These are phyloP conservation scores for Synchytrium microbalum DNA, from an alignment of 371 early-diverging fungal genomes.

Conservation along the genomic window DNA sequence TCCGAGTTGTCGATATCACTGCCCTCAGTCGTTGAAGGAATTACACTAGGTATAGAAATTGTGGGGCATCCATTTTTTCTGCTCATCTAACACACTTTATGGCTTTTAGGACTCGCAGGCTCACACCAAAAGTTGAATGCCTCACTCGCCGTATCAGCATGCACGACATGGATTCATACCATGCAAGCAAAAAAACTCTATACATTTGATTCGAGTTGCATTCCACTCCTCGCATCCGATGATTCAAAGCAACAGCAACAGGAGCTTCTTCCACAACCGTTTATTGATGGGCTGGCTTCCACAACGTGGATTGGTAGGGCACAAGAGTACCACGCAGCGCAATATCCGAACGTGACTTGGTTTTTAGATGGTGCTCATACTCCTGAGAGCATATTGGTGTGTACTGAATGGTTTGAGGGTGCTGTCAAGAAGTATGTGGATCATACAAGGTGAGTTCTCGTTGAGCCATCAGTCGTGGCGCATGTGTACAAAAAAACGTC, in stretches of 20 bases:
- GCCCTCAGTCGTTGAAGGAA: neutral
- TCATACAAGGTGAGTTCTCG: neutral
- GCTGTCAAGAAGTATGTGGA: conserved; percentile 4
- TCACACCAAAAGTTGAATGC: conserved; percentile 56
- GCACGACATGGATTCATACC: conserved; percentile 29
- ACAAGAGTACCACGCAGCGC: conserved; percentile 43
- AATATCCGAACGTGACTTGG: conserved; percentile 48
- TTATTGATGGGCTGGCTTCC: conserved; percentile 46
- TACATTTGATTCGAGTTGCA: conserved; percentile 7
- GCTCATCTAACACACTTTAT: conserved; percentile 7
- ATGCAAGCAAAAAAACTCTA: conserved; percentile 7
- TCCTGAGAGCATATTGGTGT: conserved; percentile 51
- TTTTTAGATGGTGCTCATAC: conserved; percentile 95
- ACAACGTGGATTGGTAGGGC: conserved; percentile 89
- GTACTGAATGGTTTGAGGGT: conserved; percentile 10
- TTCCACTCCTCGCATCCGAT: conserved; percentile 4
- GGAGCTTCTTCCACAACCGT: conserved; percentile 1
- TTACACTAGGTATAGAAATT: neutral
- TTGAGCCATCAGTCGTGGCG: no score
- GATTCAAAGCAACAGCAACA: no score
- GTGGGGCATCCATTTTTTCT: conserved; percentile 1
- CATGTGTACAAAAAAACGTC: no score
- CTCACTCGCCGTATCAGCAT: conserved; percentile 63
- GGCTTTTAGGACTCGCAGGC: conserved; percentile 60
- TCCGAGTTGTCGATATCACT: neutral